Conservation (phyloP, 164 flowering plant species). For the Dillenia suffruticosa region DNA sequence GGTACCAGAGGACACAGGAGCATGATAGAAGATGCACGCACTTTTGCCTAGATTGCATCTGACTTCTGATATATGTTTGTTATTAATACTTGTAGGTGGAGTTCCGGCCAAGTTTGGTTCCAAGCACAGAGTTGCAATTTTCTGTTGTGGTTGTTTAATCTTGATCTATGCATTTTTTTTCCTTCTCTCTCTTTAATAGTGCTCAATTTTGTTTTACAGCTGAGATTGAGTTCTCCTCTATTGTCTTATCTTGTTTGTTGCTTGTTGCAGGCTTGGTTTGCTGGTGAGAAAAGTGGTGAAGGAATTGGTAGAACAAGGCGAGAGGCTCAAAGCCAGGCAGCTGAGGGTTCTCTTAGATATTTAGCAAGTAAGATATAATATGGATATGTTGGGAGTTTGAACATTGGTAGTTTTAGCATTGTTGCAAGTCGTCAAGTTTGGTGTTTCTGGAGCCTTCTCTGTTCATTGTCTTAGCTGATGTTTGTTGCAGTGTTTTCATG, state of each 20-base stretch:
- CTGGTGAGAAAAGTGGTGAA: constrained; percentile 80
- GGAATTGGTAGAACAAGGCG: constrained; percentile 79
- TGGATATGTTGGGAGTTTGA: no score
- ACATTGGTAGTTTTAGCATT: no score
- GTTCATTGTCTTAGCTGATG: no score
- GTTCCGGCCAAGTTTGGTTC: constrained; percentile 57
- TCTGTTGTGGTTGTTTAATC: constrained; percentile 57
- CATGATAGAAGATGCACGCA: background rate
- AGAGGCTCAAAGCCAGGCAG: constrained; percentile 80
- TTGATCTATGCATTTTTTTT: background rate
- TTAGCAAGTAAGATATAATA: constrained; percentile 59
- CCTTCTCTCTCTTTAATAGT: background rate
- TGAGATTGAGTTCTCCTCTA: background rate
- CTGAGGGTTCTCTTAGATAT: constrained; percentile 65
- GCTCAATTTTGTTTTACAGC: background rate
- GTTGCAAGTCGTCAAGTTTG: no score
- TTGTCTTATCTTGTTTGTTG: constrained; percentile 3
- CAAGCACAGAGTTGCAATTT: constrained; percentile 68
- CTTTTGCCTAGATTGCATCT: background rate
- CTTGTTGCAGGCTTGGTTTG: constrained; percentile 70
- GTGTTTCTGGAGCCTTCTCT: no score
- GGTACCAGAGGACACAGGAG: constrained; percentile 33
- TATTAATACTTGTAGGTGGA: constrained; percentile 58
- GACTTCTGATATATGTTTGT: constrained; percentile 3
- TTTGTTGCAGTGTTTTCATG: no score